Evolutionary conservation across 129 eudicot genomes (phyloP), one percentile per base, ranked within the genome.

Genomic region (Apium graveolens): DNA sequence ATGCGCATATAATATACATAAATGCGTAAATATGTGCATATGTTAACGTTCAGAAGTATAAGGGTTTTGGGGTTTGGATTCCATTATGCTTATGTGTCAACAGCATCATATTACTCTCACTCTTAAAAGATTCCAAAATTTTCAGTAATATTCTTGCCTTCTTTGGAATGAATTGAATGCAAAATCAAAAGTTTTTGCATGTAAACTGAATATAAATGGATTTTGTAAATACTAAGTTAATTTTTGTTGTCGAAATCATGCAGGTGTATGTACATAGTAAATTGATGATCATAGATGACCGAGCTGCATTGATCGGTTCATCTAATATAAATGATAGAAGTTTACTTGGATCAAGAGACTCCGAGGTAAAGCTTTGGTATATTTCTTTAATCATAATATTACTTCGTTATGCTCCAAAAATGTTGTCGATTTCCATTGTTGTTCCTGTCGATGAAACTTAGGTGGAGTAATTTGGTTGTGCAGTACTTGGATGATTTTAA

Each of bases 211-310:
- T 29, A 65, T 11, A 27, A 29, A 37, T 10, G 44, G 74, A 35
- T 32, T 35, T 39, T 29, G 72, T 24, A 10, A 10, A 26, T 41
- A 20, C 4, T 3, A 39, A 10, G 18, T 72, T 41, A 5, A 27
- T 20, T 39, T 44, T 43, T 43, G 26, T 24, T 73, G 46, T 43
- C 13, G 3, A 44, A 14, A 27, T 76, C 66, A 34, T 88, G 78
- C 87, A 94, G 98, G 88, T 94, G 73, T 94, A 94, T 83, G 97
- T 94, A 57, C 98, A 94, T 79, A 94, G 98, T 77, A 94, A 94
- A 86, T 80, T 94, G 83, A 91, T 94, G 97, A 91, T 94, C 70
- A 81, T 94, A 80, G 98, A 94, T 83, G 98, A 94, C 53, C 91
- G 88, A 24, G 74, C 85, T 82, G 82, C 97, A 45, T 78, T 94